Conservation (phyloP, 176 grass and related monocot species). For the Microstegium vimineum region DNA sequence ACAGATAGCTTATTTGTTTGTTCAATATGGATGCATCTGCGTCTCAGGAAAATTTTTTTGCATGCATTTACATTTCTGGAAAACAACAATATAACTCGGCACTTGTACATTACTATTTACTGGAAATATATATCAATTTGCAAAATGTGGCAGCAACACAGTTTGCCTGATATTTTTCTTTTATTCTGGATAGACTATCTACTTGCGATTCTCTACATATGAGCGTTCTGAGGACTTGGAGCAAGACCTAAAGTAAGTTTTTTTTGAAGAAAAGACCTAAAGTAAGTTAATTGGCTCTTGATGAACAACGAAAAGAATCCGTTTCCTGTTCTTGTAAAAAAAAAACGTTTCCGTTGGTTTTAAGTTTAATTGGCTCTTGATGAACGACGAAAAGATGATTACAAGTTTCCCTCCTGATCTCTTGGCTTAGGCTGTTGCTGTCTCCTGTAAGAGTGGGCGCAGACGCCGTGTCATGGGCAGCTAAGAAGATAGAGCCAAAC, state of each 20-base stretch:
- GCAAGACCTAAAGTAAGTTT: conserved; percentile 78
- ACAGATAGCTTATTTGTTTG: background rate
- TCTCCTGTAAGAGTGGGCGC: conserved; percentile 58
- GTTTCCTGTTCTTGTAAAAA: background rate
- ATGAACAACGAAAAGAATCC: too few relatives aligned
- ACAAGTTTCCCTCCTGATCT: background rate
- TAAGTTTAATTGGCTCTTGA: background rate
- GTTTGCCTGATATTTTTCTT: conserved; percentile 25
- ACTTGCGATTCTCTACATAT: conserved; percentile 56
- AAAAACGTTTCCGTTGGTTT: background rate
- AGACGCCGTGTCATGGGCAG: conserved; percentile 57
- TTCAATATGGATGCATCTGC: background rate
- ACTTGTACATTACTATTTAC: background rate
- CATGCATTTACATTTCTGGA: background rate
- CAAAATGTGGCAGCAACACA: background rate
- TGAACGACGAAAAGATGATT: background rate
- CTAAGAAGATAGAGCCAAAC: conserved; percentile 72
- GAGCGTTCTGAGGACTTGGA: conserved; percentile 59
- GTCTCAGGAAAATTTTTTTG: background rate
- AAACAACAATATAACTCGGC: background rate
- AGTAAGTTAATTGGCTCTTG: too few relatives aligned
- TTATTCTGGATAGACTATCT: conserved; percentile 51
- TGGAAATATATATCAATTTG: background rate
- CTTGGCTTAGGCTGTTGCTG: conserved; percentile 51
- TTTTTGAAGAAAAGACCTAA: too few relatives aligned